Evolutionary conservation across 768 basidiomycete species (phyloP).

Genomic region (Collybia sordida): DNA sequence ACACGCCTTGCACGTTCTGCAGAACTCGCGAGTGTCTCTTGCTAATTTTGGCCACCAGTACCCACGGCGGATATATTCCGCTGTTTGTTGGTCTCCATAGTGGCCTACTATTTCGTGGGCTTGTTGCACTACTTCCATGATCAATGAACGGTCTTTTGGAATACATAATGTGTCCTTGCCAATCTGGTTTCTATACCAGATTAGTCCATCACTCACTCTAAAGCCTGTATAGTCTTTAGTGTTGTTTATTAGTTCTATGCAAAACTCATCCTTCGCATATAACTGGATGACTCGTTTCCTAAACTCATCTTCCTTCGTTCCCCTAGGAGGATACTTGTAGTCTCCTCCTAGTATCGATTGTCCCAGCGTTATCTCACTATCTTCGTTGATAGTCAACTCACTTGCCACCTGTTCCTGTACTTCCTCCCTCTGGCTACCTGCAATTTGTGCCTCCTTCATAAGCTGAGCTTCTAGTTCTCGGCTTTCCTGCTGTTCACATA

Average conservation of each 20-base stretch:
- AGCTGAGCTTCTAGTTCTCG: constrained; percentile 7
- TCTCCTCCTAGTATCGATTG: too few relatives aligned
- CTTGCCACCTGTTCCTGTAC: constrained; percentile 10
- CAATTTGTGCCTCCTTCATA: constrained; percentile 4
- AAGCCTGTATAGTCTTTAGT: neutral
- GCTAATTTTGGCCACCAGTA: constrained; percentile 16
- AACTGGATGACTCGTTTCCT: neutral
- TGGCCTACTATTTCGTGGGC: constrained; percentile 32
- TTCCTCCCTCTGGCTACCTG: constrained; percentile 7
- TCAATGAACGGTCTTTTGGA: constrained; percentile 10
- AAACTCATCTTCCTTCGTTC: neutral
- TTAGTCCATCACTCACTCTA: neutral
- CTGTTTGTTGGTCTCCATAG: constrained; percentile 23
- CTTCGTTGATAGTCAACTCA: too few relatives aligned
- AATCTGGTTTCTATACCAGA: neutral
- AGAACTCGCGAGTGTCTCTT: too few relatives aligned
- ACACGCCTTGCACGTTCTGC: neutral
- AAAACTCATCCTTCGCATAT: neutral
- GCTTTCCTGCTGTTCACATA: constrained; percentile 8
- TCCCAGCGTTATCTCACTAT: too few relatives aligned
- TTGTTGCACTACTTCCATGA: constrained; percentile 14
- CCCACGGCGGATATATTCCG: constrained; percentile 25
- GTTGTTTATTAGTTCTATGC: neutral
- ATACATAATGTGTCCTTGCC: constrained; percentile 17
- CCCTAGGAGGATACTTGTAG: too few relatives aligned